phyloP scores from a whole-genome alignment of 1,284 basidiomycete species.

The Rhodotorula glutinis region DNA sequence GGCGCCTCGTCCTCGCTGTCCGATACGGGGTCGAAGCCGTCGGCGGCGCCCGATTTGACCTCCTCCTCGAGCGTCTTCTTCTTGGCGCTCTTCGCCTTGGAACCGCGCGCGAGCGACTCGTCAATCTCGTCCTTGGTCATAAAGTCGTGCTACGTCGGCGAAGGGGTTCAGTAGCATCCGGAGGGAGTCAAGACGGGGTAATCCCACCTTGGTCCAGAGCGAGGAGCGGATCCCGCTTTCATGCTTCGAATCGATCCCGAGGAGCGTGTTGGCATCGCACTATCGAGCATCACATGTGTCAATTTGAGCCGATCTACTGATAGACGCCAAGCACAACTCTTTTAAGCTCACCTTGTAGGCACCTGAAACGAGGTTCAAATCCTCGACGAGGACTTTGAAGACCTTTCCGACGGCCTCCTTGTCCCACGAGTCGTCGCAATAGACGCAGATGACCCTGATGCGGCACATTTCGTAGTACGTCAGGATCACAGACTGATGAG shows the following conservation, averaged over 20 bases:
- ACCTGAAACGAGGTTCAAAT: conserved; percentile 13
- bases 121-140: conserved; percentile 36
- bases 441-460: conserved; percentile 37
- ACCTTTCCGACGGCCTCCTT: conserved; percentile 26
- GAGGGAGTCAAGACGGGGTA: not conserved
- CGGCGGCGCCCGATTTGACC: conserved; percentile 2
- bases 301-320: not conserved
- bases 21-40: conserved; percentile 20
- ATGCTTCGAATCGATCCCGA: conserved; percentile 50
- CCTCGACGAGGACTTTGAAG: conserved; percentile 31
- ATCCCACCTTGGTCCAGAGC: conserved; percentile 29
- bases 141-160: conserved; percentile 12
- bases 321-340: not conserved
- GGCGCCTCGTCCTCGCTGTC: conserved; percentile 15
- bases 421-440: conserved; percentile 39
- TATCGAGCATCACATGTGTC: not conserved
- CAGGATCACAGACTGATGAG: not conserved
- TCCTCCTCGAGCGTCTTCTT: conserved; percentile 28
- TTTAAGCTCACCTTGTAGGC: conserved; percentile 31
- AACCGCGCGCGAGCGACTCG: not conserved
- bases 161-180: not conserved
- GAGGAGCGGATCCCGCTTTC: conserved; percentile 44
- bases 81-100: not conserved
- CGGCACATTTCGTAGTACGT: not conserved
- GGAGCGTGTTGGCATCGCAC: conserved; percentile 41